Evolutionary conservation across 768 basidiomycete genomes (phyloP), one percentile per base, ranked within the genome.

Genomic region (Trametes gibbosa): DNA sequence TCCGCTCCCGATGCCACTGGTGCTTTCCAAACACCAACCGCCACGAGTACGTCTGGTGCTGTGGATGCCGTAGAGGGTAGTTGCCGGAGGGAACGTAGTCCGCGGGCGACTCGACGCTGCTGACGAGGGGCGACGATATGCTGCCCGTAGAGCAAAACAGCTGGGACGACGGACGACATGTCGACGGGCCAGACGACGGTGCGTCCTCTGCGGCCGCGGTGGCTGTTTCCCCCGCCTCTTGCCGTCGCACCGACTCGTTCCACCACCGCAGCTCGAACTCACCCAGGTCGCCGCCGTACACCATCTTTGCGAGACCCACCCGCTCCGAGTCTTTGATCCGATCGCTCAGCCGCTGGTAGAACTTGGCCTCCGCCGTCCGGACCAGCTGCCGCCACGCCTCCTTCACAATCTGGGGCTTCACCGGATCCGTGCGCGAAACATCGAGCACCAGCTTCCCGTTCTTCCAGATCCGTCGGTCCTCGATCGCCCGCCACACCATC

Each of bases 341-440:
- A 8, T 14, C 23, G 8, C 37, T 3, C 1, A 61, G 42, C 2
- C 41, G 53, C n/a, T 49, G 29, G 40, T 61, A 58, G 48, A 55
- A 52, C 9, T 3, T 23, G 5, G 53, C 19, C 23, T 64, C 63
- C 0, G 63, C 13, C 27, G 13, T 16, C 12, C 54, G 42, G 2
- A 41, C 25, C 2, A 58, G 37, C 42, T 51, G 56, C 12, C 63
- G 41, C 63, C 63, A 64, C 2, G 60, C 40, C 24, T 64, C 63
- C 50, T 64, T 64, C 53, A 61, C 9, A 17, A 58, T 51, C 19
- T 27, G 23, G 8, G 39, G 9, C 35, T 53, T 60, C 25, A 42
- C 49, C 0, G 27, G 29, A 5, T 5, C 24, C 7, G 32, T 23
- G 24, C 19, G 27, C 1, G 9, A 1, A 3, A 13, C 9, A 9